Percentiles rank a stretch among this genome's conserved stretches.
Evolutionary conservation across 225 moss, liverwort and hornwort species (phyloP).

Genomic region (Pleurozium schreberi): DNA sequence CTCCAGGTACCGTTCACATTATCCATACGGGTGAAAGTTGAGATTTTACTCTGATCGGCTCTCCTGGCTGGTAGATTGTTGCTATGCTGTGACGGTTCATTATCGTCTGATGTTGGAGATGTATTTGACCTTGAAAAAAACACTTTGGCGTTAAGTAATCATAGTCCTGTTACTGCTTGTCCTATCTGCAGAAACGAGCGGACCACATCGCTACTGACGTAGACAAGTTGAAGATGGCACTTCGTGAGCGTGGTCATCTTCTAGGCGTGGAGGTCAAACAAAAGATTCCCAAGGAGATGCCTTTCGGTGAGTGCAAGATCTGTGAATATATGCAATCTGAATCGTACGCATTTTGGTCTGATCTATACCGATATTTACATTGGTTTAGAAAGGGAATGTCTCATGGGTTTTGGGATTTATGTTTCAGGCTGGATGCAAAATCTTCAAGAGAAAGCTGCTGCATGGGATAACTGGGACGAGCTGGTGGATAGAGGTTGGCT

Average conservation of each 20-base stretch:
- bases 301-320: constrained; percentile 54
- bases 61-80: not conserved
- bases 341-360: not conserved
- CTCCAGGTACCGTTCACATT: constrained; percentile 31
- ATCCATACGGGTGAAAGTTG: not conserved
- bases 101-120: not conserved
- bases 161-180: not conserved
- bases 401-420: not conserved
- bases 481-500: constrained; percentile 82
- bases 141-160: not conserved
- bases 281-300: constrained; percentile 63
- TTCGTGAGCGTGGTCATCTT: constrained; percentile 72
- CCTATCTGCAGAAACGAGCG: constrained; percentile 51
- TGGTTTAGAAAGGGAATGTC: not conserved
- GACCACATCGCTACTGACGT: constrained; percentile 75
- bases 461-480: constrained; percentile 93
- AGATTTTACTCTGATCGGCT: not conserved
- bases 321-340: not conserved
- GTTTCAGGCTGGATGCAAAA: constrained; percentile 80
- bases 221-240: constrained; percentile 76
- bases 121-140: not conserved
- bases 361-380: not conserved
- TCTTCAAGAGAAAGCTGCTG: constrained; percentile 76
- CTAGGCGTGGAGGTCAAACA: constrained; percentile 75
- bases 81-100: not conserved